Base-by-base conservation (phyloP, 441 rosid species). In the Bruguiera hainesii region DNA sequence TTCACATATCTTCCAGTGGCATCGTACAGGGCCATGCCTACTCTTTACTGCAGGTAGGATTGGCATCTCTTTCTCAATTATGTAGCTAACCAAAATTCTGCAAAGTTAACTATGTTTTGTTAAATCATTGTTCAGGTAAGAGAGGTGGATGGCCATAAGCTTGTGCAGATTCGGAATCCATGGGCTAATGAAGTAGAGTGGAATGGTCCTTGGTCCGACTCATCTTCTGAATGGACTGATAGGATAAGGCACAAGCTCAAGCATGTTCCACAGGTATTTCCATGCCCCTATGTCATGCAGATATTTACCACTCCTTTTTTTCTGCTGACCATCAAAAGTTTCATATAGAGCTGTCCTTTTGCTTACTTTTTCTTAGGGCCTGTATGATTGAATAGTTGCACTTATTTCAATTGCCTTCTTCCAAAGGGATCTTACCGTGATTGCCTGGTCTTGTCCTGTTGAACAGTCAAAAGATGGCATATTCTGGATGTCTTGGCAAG, bases 401-500 rank as follows among this genome's bases (percentile, higher is more conserved):
- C 65, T 73, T 61, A 42, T 61, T 33, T 51, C 58, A 55, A 60
- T 66, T 61, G n/a, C 57, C 15, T 8, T 56, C 21, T 37, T 52
- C 29, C 46, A 26, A 23, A 20, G 39, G 50, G 63, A 64, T 72
- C 58, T 76, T 42, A 35, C 64, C 25, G 26, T 4, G 48, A 53
- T 60, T 42, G 63, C 64, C 66, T 73, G 39, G 53, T 73, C 37
- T 56, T 56, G 59, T 61, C 69, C 31, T 74, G 20, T 77, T 76
- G 62, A 79, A 82, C 97, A 93, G 98, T 86, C 99, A 57, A 91
- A 85, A 73, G 98, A 96, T 71, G 99, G 99, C 62, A 93, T 96
- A 79, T 96, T 96, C 85, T 96, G 99, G 99, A 96, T 96, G 98
- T 93, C 96, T 50, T 96, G 99, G 99, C 98, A 96, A 94, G 99